A percentile compares a stretch with the other conserved stretches of the same genome.
Evolutionary conservation across 2,329 filamentous ascomycete genomes (phyloP).

Genomic region (Colletotrichum tofieldiae): DNA sequence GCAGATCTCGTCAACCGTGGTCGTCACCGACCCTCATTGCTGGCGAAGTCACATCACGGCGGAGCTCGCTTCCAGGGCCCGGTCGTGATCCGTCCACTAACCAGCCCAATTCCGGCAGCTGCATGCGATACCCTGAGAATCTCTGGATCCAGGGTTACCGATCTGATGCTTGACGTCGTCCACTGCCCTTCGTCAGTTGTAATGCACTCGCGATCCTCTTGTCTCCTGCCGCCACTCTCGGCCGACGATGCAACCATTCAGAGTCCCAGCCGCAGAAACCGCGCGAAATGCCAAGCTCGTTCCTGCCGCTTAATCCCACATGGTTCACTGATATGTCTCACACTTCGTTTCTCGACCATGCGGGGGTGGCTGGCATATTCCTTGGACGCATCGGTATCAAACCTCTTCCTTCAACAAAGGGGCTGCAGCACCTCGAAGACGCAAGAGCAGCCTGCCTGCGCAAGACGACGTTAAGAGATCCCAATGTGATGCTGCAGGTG

Average conservation of each 20-base stretch:
- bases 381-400: slow-evolving; percentile 7
- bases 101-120: slow-evolving; percentile 17
- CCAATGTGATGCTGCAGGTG: not conserved
- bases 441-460: not conserved
- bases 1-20: not conserved
- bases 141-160: not conserved
- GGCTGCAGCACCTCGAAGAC: not conserved
- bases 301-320: slow-evolving; percentile 18
- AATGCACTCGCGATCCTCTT: not conserved
- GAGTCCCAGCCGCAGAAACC: not conserved
- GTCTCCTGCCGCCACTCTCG: not conserved
- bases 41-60: slow-evolving; percentile 6
- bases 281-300: slow-evolving; percentile 13
- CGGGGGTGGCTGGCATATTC: slow-evolving; percentile 4
- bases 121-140: slow-evolving; percentile 6
- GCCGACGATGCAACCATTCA: slow-evolving; percentile 1
- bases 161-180: not conserved
- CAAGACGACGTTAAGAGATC: not conserved
- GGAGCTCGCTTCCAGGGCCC: not conserved
- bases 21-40: not conserved
- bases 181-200: not conserved
- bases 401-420: not conserved
- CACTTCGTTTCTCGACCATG: slow-evolving; percentile 9
- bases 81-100: not conserved
- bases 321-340: slow-evolving; percentile 30